These are phyloP conservation scores for Zelonia costaricensis DNA, from an alignment of 208 protist genomes.

Conservation along the genomic window DNA sequence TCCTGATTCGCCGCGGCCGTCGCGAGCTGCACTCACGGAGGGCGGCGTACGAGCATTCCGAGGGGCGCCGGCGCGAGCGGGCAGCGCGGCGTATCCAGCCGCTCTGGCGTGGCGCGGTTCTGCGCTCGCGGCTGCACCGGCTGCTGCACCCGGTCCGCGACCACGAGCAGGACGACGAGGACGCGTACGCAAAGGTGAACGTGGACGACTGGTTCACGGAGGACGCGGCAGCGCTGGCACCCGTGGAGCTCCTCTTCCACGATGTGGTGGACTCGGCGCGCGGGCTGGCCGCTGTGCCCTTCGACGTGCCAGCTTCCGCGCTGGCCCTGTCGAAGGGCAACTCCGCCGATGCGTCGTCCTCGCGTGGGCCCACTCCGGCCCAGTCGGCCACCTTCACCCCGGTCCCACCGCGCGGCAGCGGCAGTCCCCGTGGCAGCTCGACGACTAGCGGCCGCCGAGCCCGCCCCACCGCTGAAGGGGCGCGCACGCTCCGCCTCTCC, in stretches of 20 bases:
- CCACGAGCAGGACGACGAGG: slow-evolving; percentile 42
- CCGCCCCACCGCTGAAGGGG: neutral
- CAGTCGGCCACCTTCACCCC: neutral
- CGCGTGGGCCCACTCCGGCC: neutral
- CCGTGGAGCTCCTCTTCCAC: slow-evolving; percentile 38
- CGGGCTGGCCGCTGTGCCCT: slow-evolving; percentile 12
- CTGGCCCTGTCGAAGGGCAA: neutral
- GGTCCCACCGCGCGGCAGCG: neutral
- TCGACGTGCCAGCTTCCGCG: slow-evolving; percentile 2
- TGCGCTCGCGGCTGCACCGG: slow-evolving; percentile 68
- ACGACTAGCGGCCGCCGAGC: neutral
- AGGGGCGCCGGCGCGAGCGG: slow-evolving; percentile 38
- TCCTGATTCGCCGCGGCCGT: slow-evolving; percentile 11
- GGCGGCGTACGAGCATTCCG: slow-evolving; percentile 3
- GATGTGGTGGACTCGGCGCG: slow-evolving; percentile 38
- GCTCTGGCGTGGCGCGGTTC: slow-evolving; percentile 77
- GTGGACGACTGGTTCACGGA: slow-evolving; percentile 31
- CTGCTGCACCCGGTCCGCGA: slow-evolving; percentile 32
- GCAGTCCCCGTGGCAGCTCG: neutral
- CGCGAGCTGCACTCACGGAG: slow-evolving; percentile 2
- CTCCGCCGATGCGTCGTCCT: too few species aligned
- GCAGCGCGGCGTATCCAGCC: slow-evolving; percentile 80
- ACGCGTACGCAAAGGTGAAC: slow-evolving; percentile 53
- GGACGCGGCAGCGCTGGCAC: slow-evolving; percentile 6
- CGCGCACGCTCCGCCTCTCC: neutral